phyloP scores from a whole-genome alignment of 441 rosid genomes.

The Euphorbia celastroides region DNA sequence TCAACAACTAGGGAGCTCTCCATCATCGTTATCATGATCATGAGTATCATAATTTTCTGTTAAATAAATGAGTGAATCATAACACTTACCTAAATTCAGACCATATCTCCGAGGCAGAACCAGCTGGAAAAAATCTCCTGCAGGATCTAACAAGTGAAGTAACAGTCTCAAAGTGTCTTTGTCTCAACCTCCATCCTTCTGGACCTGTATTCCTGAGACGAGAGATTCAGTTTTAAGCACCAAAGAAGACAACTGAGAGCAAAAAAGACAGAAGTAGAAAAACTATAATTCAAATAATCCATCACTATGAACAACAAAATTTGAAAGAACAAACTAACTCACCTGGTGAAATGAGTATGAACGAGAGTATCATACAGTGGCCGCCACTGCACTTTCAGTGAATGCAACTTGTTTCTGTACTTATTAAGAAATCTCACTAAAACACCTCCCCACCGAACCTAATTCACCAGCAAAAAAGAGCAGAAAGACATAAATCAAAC shows the following conservation, averaged over 20 bases:
- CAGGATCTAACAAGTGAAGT: slow-evolving; percentile 88
- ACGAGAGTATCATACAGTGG: slow-evolving; percentile 86
- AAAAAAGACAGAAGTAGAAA: not conserved
- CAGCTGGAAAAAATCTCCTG: slow-evolving; percentile 80
- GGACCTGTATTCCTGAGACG: slow-evolving; percentile 85
- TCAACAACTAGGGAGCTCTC: not conserved
- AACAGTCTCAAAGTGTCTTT: slow-evolving; percentile 82
- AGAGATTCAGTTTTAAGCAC: not conserved
- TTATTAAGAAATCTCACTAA: slow-evolving; percentile 75
- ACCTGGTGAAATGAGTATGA: slow-evolving; percentile 91
- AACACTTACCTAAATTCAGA: slow-evolving; percentile 80
- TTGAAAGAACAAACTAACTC: slow-evolving; percentile 12
- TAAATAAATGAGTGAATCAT: slow-evolving; percentile 14
- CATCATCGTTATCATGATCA: not conserved
- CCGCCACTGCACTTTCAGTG: slow-evolving; percentile 77
- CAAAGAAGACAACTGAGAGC: slow-evolving; percentile 3
- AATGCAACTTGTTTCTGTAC: slow-evolving; percentile 63
- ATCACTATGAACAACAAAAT: not conserved
- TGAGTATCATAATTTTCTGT: not conserved
- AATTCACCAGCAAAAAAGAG: slow-evolving; percentile 15
- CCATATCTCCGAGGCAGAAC: slow-evolving; percentile 96
- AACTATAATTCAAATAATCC: not conserved
- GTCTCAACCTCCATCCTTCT: slow-evolving; percentile 99
- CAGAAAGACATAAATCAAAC: slow-evolving; percentile 1
- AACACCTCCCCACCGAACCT: slow-evolving; percentile 98